Percentiles rank a stretch among this genome's conserved stretches.
Evolutionary conservation across 331 rosid species (phyloP).

Genomic region (Malus hybrid): DNA sequence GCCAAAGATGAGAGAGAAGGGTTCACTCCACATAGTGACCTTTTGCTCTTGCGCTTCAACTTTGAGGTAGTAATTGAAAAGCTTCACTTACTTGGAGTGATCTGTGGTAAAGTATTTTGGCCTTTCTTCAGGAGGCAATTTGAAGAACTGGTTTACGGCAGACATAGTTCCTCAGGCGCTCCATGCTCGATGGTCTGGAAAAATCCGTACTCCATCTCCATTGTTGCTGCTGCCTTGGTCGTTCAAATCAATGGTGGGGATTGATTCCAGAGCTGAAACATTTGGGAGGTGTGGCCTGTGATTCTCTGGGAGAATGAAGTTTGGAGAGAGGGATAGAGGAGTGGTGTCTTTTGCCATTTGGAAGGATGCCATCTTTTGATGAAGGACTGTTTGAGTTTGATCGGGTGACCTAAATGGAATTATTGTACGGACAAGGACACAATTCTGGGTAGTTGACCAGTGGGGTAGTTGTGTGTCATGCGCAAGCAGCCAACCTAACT

Average conservation of each 20-base stretch:
- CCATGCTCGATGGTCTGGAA: conserved; percentile 18
- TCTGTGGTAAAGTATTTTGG: conserved; percentile 21
- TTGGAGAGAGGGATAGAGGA: conserved; percentile 25
- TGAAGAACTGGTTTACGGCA: conserved; percentile 28
- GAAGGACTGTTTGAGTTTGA: background rate
- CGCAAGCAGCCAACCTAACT: background rate
- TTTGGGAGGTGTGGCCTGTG: conserved; percentile 36
- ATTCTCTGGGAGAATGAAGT: conserved; percentile 33
- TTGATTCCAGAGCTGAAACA: conserved; percentile 21
- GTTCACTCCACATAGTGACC: conserved; percentile 46
- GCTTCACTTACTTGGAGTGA: conserved; percentile 15
- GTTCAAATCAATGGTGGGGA: conserved; percentile 43
- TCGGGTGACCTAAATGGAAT: background rate
- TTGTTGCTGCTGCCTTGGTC: background rate
- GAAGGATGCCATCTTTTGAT: conserved; percentile 14
- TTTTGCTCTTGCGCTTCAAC: conserved; percentile 18
- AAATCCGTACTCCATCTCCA: background rate
- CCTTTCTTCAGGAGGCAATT: conserved; percentile 28
- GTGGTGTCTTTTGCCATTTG: conserved; percentile 13
- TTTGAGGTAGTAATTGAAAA: conserved; percentile 20
- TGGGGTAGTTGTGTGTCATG: background rate
- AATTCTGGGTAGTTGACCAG: background rate
- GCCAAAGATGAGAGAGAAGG: conserved; percentile 31
- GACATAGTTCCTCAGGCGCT: conserved; percentile 26
- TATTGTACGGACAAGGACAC: background rate